Base-by-base conservation (phyloP, 2,329 filamentous ascomycete genomes). In the Sphaerostilbella broomeana region DNA sequence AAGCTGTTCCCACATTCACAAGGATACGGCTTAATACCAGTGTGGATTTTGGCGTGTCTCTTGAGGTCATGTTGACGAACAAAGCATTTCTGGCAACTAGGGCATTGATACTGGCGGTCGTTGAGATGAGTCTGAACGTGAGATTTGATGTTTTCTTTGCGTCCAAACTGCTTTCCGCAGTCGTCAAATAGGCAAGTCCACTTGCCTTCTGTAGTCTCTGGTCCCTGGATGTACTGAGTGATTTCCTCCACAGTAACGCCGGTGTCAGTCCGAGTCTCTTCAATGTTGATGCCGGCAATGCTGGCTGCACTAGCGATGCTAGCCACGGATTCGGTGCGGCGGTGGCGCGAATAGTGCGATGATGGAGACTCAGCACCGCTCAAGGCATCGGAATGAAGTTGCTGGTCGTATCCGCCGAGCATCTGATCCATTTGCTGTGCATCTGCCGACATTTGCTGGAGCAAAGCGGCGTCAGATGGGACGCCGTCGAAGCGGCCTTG, bases 111-210 rank as follows among this genome's bases (percentile, higher is more conserved):
- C 59, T 95, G 92, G 33, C 92, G 78, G 61, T 98, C 92, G 54
- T 94, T 92, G 48, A 98, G 81, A 63, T 98, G 92, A 4, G 92
- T 98, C 64, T 98, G 92, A 11, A 98, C 86, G 60, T 98, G 92
- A 1, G 89, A 94, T 60, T 95, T 94, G 69, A 97, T 95, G 65
- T 98, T 97, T 62, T 98, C 92, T 61, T 95, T 94, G 51, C 92
- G 79, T n/a, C 89, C 90, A 58, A 98, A 97, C 38, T 81, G 78
- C 62, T 95, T 94, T 51, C 81, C 77, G 62, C 92, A 98, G 19
- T 80, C 81, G 7, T 86, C 72, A 42, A 68, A 89, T n/a, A 77
- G 63, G 57, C 85, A 92, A 6, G 80, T 69, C 82, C 84, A 92
- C 62, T 87, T 88, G 51, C 81, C 81, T 51, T 88, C 84, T n/a